Percentiles rank a stretch among this genome's conserved stretches.
phyloP scores from a whole-genome alignment of 805 yeast genomes.

The Yarrowia sp. region DNA sequence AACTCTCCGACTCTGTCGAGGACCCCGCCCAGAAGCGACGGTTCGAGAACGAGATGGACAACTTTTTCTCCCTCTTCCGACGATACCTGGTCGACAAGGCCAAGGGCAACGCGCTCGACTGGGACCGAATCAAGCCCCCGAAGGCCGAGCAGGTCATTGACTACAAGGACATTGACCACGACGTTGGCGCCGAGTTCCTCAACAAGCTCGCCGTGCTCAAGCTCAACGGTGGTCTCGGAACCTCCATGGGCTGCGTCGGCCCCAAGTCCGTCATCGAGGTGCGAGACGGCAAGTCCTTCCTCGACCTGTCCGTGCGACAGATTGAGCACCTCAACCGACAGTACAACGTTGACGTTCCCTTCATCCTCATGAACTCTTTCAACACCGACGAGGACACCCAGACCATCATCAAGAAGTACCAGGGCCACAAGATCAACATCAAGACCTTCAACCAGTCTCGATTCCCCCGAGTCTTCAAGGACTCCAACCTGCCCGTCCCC shows the following conservation, averaged over 20 bases:
- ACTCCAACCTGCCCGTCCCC: slow-evolving; percentile 95
- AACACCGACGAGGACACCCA: slow-evolving; percentile 96
- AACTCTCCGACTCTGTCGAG: slow-evolving; percentile 75
- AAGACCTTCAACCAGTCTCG: slow-evolving; percentile 97
- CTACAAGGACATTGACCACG: slow-evolving; percentile 53
- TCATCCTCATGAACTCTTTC: slow-evolving; percentile 96
- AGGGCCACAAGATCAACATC: slow-evolving; percentile 92
- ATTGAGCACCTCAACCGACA: slow-evolving; percentile 90
- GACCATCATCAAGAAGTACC: slow-evolving; percentile 91
- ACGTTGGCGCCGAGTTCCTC: slow-evolving; percentile 48
- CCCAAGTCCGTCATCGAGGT: slow-evolving; percentile 98
- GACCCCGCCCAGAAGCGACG: slow-evolving; percentile 44
- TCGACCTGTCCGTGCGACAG: slow-evolving; percentile 94
- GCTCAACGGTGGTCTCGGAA: slow-evolving; percentile 97
- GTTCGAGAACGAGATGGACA: slow-evolving; percentile 90
- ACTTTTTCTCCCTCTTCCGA: slow-evolving; percentile 88
- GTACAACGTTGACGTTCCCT: slow-evolving; percentile 89
- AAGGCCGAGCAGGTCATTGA: slow-evolving; percentile 82
- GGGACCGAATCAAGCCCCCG: slow-evolving; percentile 97
- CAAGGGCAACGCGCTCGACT: slow-evolving; percentile 73
- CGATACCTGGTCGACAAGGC: slow-evolving; percentile 89
- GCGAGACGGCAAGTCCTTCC: slow-evolving; percentile 95
- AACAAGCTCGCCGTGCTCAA: slow-evolving; percentile 90
- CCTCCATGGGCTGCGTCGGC: slow-evolving; percentile 99
- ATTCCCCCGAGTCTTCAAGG: slow-evolving; percentile 92